Evolutionary conservation across 805 yeast species (phyloP), one percentile per base, ranked within the genome.

Genomic region (Priceomyces fermenticarens): DNA sequence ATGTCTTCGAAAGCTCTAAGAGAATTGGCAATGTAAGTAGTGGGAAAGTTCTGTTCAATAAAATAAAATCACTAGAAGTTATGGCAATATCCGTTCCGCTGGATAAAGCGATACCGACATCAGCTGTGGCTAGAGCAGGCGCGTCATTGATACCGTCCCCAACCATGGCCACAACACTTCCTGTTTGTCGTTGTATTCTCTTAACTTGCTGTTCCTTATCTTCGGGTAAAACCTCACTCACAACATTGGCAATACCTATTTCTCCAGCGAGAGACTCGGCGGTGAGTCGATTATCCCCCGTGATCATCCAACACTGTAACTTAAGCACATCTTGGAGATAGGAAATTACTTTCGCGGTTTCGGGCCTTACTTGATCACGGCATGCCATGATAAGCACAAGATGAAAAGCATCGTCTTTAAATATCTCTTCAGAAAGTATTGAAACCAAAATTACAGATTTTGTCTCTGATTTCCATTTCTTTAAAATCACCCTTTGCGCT

Each of bases 111-210:
- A 85, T 72, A 3, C 93, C 93, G 14, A 86, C 81, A 61, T 84
- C 88, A 0, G 93, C 88, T 1, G 76, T 66, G 3, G 88, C 76
- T 38, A 86, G 63, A 0, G 93, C 88, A 1, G 91, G 91, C 0
- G 93, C 88, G 59, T 86, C 98, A 62, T 90, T 90, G 10, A 91
- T 97, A 66, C 98, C 98, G 65, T 90, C 98, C 52, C 99, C 99
- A n/a, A 98, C 90, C 90, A 85, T 84, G 0, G 88, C 89, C 3
- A 81, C 83, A 15, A 65, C 61, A 2, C 54, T 53, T 1, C 53
- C 54, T 11, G 54, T 46, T 8, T 45, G 32, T 31, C 62, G 55
- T 52, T 81, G 83, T 10, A 85, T 67, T 71, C 75, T 67, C 46
- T 71, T 66, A 30, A 85, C 65, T 52, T 78, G 75, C 17, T 68